Base-by-base conservation (phyloP, 2,329 filamentous ascomycete species). In the Fusarium oxysporum region DNA sequence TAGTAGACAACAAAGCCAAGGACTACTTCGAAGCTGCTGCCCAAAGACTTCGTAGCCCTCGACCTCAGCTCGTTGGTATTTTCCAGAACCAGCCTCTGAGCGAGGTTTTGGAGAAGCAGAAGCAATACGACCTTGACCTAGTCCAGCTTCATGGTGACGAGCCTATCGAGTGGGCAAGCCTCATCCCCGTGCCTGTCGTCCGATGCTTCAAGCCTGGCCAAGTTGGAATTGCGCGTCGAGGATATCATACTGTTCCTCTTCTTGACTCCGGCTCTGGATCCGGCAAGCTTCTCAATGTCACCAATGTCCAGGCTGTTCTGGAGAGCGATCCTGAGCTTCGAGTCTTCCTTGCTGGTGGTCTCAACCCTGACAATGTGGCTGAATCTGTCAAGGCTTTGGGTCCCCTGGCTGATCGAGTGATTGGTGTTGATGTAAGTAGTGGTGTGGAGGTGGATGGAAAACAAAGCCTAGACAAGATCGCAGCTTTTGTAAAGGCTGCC, bases 141-240 rank as follows among this genome's bases (percentile, higher is more conserved):
- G 93, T 99, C 11, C 96, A 99, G 80, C 88, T 99, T 5, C 96
- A 99, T 79, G 97, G 96, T 13, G 88, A 92, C 51, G 97, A 99
- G 80, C 96, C 96, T 5, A 78, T 98, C 8, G 96, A 99, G 80
- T 99, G 96, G 95, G 92, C 95, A 3, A 89, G 84, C 50, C 83
- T 93, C n/a, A 94, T 99, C 54, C 95, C 96, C 2, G 95, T 98
- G 0, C 96, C 96, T 1, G 95, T 99, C 9, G 91, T 99, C 72
- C 92, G 91, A 73, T 93, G 92, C 55, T 99, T 98, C 83, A 90
- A 91, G 59, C 94, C 95, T 0, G 89, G 87, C 5, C 90, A 95
- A 56, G 83, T 89, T n/a, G 93, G 92, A 1, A 85, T 97, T 50
- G 90, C 90, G 12, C 83, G 87, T 45, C 89, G 94, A 62, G 95